phyloP scores from a whole-genome alignment of 768 basidiomycete species.

The Crassisporium funariophilum region DNA sequence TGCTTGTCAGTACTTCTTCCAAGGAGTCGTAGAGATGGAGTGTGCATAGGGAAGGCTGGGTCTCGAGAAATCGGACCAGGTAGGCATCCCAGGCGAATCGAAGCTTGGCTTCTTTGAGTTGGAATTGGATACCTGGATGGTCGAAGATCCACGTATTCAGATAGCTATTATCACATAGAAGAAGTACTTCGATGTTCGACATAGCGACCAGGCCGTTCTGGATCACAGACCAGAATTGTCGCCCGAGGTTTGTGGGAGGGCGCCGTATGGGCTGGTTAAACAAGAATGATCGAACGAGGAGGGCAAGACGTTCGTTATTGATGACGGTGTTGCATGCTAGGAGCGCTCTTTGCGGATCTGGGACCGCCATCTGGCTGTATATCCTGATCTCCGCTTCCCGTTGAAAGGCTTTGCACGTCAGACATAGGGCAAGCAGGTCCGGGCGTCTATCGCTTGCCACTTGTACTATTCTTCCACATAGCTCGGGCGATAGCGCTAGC shows the following conservation, averaged over 20 bases:
- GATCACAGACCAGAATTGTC: slow-evolving; percentile 46
- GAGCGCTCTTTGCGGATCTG: slow-evolving; percentile 35
- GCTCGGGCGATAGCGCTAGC: slow-evolving; percentile 41
- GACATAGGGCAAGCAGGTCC: slow-evolving; percentile 46
- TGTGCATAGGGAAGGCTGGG: slow-evolving; percentile 42
- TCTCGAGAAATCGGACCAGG: slow-evolving; percentile 49
- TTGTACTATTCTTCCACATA: slow-evolving; percentile 42
- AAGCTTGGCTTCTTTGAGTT: slow-evolving; percentile 50
- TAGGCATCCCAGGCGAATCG: slow-evolving; percentile 50
- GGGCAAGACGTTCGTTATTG: slow-evolving; percentile 37
- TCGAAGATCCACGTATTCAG: slow-evolving; percentile 49
- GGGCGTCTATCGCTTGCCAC: slow-evolving; percentile 27
- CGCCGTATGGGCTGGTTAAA: slow-evolving; percentile 34
- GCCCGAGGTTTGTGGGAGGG: slow-evolving; percentile 23
- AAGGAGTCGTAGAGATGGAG: slow-evolving; percentile 36
- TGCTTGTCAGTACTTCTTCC: slow-evolving; percentile 16
- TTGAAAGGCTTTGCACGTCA: slow-evolving; percentile 49
- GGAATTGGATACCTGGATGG: slow-evolving; percentile 41
- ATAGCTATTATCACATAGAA: slow-evolving; percentile 41
- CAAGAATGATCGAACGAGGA: slow-evolving; percentile 44
- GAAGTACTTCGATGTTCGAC: slow-evolving; percentile 45
- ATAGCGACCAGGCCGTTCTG: slow-evolving; percentile 45
- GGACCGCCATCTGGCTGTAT: slow-evolving; percentile 44
- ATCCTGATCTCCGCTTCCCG: slow-evolving; percentile 48
- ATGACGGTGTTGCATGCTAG: slow-evolving; percentile 42